These are phyloP conservation scores for Hypoxylon intermedium DNA, from an alignment of 495 filamentous ascomycete species.

Conservation along the genomic window DNA sequence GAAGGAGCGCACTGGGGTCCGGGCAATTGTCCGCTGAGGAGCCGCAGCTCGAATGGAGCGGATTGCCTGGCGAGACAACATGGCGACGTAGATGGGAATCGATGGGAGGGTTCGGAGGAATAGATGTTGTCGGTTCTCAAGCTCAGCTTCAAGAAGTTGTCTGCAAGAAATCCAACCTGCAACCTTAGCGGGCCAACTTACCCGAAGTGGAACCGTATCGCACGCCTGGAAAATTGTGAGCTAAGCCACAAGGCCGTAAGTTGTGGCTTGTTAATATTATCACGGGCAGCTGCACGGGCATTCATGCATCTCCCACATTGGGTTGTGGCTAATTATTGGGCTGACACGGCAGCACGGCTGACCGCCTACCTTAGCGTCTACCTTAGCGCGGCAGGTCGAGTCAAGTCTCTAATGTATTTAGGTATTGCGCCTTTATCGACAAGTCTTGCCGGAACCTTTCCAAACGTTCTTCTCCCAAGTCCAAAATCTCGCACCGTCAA, in stretches of 20 bases:
- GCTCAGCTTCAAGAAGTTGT: constrained; percentile 38
- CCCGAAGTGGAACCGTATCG: too few relatives aligned
- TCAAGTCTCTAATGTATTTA: too few relatives aligned
- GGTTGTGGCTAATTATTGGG: too few relatives aligned
- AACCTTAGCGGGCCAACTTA: constrained; percentile 30
- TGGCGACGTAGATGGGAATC: constrained; percentile 48
- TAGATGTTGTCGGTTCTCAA: constrained; percentile 21
- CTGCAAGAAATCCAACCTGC: constrained; percentile 41
- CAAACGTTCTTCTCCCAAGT: constrained; percentile 1
- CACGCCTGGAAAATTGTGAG: background rate
- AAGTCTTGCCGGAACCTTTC: background rate
- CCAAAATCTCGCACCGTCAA: constrained; percentile 7
- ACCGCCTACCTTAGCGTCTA: too few relatives aligned
- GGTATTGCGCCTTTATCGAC: background rate
- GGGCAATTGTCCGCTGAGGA: constrained; percentile 54
- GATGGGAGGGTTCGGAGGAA: constrained; percentile 40
- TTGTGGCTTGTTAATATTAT: background rate
- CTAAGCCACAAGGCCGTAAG: background rate
- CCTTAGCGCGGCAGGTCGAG: too few relatives aligned
- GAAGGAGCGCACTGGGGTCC: constrained; percentile 66
- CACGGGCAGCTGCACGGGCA: too few relatives aligned
- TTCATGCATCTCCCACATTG: too few relatives aligned
- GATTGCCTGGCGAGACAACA: constrained; percentile 69
- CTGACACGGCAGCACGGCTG: too few relatives aligned
- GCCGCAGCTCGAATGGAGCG: constrained; percentile 64